These are phyloP conservation scores for Leccinum subgranulosum DNA, from an alignment of 768 basidiomycete genomes.

Conservation along the genomic window DNA sequence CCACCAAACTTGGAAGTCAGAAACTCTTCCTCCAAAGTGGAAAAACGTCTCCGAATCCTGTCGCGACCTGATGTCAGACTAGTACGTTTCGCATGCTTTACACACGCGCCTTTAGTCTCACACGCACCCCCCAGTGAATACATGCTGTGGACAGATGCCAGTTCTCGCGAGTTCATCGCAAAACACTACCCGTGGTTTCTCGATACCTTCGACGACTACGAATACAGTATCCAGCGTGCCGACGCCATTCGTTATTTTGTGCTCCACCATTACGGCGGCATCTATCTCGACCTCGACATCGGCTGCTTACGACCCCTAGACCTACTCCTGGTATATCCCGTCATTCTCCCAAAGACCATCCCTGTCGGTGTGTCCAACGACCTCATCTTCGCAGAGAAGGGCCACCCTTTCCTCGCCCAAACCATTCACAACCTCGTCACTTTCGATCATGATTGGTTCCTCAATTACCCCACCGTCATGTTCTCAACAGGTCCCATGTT, in stretches of 20 bases:
- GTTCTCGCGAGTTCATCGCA: slow-evolving; percentile 87
- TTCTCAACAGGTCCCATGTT: slow-evolving; percentile 99
- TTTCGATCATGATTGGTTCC: slow-evolving; percentile 91
- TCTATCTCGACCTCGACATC: slow-evolving; percentile 96
- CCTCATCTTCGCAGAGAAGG: slow-evolving; percentile 86
- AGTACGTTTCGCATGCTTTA: slow-evolving; percentile 54
- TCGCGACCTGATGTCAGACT: slow-evolving; percentile 91
- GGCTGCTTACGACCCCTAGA: slow-evolving; percentile 87
- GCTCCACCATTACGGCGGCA: slow-evolving; percentile 90
- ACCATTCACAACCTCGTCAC: slow-evolving; percentile 88
- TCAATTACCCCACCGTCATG: slow-evolving; percentile 99
- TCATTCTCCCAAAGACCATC: slow-evolving; percentile 92
- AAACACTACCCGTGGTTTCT: slow-evolving; percentile 90
- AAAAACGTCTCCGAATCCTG: slow-evolving; percentile 77
- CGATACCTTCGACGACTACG: slow-evolving; percentile 88
- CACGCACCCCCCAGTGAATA: slow-evolving; percentile 65
- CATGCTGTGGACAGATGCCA: slow-evolving; percentile 95
- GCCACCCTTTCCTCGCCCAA: slow-evolving; percentile 87
- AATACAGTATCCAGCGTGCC: slow-evolving; percentile 90
- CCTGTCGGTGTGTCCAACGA: slow-evolving; percentile 98
- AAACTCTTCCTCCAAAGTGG: slow-evolving; percentile 82
- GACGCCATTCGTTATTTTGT: slow-evolving; percentile 99
- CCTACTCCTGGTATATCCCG: slow-evolving; percentile 79
- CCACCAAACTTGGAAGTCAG: slow-evolving; percentile 98
- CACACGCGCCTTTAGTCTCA: slow-evolving; percentile 12